Percentiles rank a stretch among this genome's conserved stretches.
Evolutionary conservation across 208 protist genomes (phyloP).

Genomic region (Wallacemonas sp.): DNA sequence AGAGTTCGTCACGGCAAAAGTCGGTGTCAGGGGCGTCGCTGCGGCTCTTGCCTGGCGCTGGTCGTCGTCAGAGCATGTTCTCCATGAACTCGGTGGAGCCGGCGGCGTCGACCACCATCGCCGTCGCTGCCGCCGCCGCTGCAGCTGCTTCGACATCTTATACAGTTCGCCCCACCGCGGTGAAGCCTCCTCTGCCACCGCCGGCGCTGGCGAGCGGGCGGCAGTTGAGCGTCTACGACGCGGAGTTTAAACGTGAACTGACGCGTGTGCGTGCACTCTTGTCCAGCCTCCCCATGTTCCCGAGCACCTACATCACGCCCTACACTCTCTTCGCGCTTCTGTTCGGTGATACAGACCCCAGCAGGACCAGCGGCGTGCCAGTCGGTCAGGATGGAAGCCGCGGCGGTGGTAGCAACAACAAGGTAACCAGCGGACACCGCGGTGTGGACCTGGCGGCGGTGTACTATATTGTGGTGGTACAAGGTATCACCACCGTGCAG

Average conservation of each 20-base stretch:
- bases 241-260: slow-evolving; percentile 40
- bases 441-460: slow-evolving; percentile 36
- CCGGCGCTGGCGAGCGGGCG: slow-evolving; percentile 19
- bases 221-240: slow-evolving; percentile 48
- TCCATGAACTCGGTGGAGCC: too few species aligned
- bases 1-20: too few species aligned
- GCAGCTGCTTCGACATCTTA: too few species aligned
- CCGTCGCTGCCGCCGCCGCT: too few species aligned
- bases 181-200: not conserved
- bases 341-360: slow-evolving; percentile 32
- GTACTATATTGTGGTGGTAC: slow-evolving; percentile 47
- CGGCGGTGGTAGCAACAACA: not conserved
- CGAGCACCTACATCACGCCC: slow-evolving; percentile 53
- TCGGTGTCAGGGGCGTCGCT: too few species aligned
- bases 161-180: not conserved
- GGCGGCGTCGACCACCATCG: too few species aligned
- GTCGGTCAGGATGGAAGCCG: not conserved
- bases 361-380: too few species aligned
- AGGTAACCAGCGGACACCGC: not conserved
- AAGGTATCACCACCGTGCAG: slow-evolving; percentile 53
- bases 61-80: not conserved
- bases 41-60: too few species aligned
- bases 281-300: slow-evolving; percentile 42
- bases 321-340: slow-evolving; percentile 60
- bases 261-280: slow-evolving; percentile 48